Conservation (phyloP, 164 flowering plant species). For the Aristolochia contorta region DNA sequence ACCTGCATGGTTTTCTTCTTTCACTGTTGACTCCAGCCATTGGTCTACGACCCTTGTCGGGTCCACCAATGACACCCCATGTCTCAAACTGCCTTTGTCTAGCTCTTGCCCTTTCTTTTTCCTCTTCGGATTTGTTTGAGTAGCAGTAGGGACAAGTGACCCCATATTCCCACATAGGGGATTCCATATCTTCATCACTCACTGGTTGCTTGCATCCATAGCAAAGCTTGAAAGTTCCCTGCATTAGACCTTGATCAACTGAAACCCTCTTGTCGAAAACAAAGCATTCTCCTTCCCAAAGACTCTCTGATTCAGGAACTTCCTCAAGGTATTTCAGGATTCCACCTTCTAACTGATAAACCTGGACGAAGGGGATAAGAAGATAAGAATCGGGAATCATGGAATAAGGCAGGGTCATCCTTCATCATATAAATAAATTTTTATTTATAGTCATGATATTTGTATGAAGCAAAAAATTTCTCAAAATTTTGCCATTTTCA, state of each 20-base stretch:
- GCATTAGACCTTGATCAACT: conserved; percentile 80
- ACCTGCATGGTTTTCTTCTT: no score
- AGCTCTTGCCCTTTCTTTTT: conserved; percentile 94
- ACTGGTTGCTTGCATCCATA: conserved; percentile 94
- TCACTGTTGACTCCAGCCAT: no score
- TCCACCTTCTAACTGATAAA: conserved; percentile 92
- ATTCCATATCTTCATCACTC: conserved; percentile 83
- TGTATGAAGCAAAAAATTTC: no score
- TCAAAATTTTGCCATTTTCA: no score
- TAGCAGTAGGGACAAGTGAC: conserved; percentile 85
- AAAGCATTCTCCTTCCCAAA: conserved; percentile 97
- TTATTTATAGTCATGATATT: no score
- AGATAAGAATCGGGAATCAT: neutral
- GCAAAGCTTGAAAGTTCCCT: conserved; percentile 78
- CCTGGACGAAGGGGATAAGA: conserved; percentile 28
- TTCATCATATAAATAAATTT: no score
- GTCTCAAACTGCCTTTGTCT: conserved; percentile 74
- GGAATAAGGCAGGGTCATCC: no score
- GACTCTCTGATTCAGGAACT: conserved; percentile 61
- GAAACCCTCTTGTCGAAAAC: conserved; percentile 95
- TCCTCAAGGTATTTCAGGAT: conserved; percentile 87
- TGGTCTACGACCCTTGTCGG: conserved; percentile 63
- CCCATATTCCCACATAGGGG: conserved; percentile 73
- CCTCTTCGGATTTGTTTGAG: conserved; percentile 71
- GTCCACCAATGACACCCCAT: conserved; percentile 93